Base-by-base conservation (phyloP, 495 filamentous ascomycete species). In the Penicillium arizonense region DNA sequence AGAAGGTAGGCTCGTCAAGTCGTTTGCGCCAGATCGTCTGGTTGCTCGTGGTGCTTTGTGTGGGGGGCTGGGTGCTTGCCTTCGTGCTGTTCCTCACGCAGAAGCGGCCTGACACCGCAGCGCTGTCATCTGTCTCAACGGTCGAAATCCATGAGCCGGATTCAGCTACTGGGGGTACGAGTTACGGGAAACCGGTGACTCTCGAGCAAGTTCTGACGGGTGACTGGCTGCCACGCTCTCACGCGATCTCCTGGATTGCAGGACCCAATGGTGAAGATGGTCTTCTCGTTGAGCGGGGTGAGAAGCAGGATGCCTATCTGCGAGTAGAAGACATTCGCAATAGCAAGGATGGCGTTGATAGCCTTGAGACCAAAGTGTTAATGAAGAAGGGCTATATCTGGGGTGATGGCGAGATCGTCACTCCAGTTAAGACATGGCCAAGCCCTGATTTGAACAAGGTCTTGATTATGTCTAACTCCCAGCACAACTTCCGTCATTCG, bases 401-500 rank as follows among this genome's bases (percentile, higher is more conserved):
- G n/a, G 84, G 82, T 20, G 76, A 73, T 18, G 78, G 69, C 8
- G 57, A 76, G 44, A 59, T 66, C 2, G 70, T 94, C 34, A 55
- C 45, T 3, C 82, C 87, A 9, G 65, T 59, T 23, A 71, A 77
- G 52, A 80, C 84, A 6, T 89, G 81, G 81, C 91, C 92, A 3
- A 96, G 90, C 61, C 80, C 83, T 26, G 82, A 97, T 65, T 70
- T 96, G 56, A 87, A 87, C 65, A 92, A 87, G 54, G 91, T 98
- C 2, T 73, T 98, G 51, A 70, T 96, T 28, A 76, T 84, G 34
- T 92, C 91, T 4, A 75, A 90, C 35, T 59, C 75, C 3, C 65
- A 77, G 66, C 79, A 81, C 50, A 92, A 95, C 59, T 98, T 91
- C 91, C 81, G 94, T 57, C 86, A 97, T 69, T 97, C 92, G 0